Evolutionary conservation across 495 filamentous ascomycete species (phyloP).

Genomic region (Trypethelium eluteriae): DNA sequence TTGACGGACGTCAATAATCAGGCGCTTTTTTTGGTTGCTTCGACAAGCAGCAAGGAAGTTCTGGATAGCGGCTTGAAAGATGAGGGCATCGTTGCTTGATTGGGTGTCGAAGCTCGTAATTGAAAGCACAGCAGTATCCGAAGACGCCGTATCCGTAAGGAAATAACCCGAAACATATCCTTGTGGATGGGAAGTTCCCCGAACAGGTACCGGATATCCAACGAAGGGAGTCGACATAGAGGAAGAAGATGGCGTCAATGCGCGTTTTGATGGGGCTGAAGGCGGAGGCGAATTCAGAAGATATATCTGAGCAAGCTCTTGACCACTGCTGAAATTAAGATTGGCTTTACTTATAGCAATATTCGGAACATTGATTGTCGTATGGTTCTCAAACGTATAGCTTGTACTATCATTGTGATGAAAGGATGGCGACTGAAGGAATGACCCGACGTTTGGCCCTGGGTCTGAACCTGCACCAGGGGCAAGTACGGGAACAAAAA

Average conservation of each 20-base stretch:
- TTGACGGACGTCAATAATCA: slow-evolving; percentile 47
- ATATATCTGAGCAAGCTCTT: not conserved
- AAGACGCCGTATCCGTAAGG: not conserved
- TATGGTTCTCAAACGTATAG: slow-evolving; percentile 19
- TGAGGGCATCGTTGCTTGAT: slow-evolving; percentile 25
- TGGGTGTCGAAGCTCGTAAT: slow-evolving; percentile 43
- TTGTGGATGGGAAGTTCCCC: not conserved
- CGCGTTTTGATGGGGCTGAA: not conserved
- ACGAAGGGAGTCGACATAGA: no score
- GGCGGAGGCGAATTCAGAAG: not conserved
- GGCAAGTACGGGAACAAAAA: slow-evolving; percentile 17
- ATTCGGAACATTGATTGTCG: not conserved
- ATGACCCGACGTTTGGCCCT: not conserved
- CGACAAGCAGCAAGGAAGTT: slow-evolving; percentile 34
- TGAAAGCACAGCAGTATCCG: slow-evolving; percentile 40
- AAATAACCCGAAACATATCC: slow-evolving; percentile 16
- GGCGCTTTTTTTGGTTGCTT: slow-evolving; percentile 34
- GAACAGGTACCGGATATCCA: slow-evolving; percentile 2
- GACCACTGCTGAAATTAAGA: not conserved
- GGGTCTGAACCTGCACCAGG: slow-evolving; percentile 8
- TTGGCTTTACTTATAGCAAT: not conserved
- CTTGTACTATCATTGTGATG: slow-evolving; percentile 15
- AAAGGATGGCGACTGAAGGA: not conserved
- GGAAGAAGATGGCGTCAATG: not conserved
- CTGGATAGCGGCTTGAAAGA: slow-evolving; percentile 36